These are phyloP conservation scores for Candida sojae DNA, from an alignment of 1,139 yeast genomes.

Conservation along the genomic window DNA sequence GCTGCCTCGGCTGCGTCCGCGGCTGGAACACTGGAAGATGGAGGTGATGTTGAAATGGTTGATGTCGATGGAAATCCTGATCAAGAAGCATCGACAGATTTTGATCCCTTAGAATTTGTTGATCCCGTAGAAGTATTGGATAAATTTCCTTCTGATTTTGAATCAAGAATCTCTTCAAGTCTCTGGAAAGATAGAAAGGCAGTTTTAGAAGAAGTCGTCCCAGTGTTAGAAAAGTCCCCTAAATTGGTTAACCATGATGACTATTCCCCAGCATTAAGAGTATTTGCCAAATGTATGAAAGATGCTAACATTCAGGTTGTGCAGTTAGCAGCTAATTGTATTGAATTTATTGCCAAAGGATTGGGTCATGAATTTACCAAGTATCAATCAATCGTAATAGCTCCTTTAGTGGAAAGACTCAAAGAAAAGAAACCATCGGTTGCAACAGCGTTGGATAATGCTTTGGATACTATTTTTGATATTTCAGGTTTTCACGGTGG, in stretches of 20 bases:
- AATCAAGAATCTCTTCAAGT: conserved; percentile 54
- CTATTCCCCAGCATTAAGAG: conserved; percentile 59
- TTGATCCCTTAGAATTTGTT: conserved; percentile 41
- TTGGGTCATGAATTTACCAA: conserved; percentile 52
- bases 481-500: conserved; percentile 51
- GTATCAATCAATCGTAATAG: conserved; percentile 56
- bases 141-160: conserved; percentile 66
- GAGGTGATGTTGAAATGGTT: conserved; percentile 45
- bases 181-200: conserved; percentile 96
- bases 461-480: conserved; percentile 65
- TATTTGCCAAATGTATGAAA: conserved; percentile 72
- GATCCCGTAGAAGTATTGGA: conserved; percentile 59
- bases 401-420: conserved; percentile 74
- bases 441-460: conserved; percentile 63
- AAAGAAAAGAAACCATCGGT: conserved; percentile 87
- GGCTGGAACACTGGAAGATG: conserved; percentile 14
- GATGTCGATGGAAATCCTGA: conserved; percentile 21
- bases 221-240: conserved; percentile 53
- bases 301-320: conserved; percentile 94
- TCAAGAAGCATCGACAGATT: conserved; percentile 12
- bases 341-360: conserved; percentile 67
- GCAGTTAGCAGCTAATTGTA: conserved; percentile 72
- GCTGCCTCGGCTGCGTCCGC: conserved; percentile 14
- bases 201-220: conserved; percentile 68
- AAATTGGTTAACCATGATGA: conserved; percentile 46